These are phyloP conservation scores for Exophiala aquamarina DNA, from an alignment of 2,329 filamentous ascomycete genomes.

Conservation along the genomic window DNA sequence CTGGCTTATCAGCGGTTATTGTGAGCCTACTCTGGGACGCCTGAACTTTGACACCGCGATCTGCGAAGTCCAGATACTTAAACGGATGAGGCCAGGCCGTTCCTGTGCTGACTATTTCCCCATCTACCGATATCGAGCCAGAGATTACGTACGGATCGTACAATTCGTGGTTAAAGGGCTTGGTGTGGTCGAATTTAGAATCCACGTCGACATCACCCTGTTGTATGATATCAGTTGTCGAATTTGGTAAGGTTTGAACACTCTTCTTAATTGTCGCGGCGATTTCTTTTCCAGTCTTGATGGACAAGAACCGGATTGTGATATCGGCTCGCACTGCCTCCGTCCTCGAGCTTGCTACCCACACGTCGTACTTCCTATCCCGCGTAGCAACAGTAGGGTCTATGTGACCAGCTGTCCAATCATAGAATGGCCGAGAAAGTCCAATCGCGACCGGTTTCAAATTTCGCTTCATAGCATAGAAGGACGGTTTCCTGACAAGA, in stretches of 20 bases:
- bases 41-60: conserved; percentile 44
- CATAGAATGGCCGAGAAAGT: conserved; percentile 55
- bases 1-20: conserved; percentile 50
- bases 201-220: conserved; percentile 29
- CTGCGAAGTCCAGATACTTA: conserved; percentile 56
- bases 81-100: conserved; percentile 61
- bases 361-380: conserved; percentile 53
- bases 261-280: conserved; percentile 47
- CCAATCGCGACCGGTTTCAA: conserved; percentile 57
- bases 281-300: conserved; percentile 54
- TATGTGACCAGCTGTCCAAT: conserved; percentile 59
- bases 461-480: conserved; percentile 59
- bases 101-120: conserved; percentile 51
- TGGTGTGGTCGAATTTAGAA: background rate
- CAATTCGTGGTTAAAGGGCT: conserved; percentile 10
- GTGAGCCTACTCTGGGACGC: conserved; percentile 39
- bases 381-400: conserved; percentile 44
- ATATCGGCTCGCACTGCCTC: conserved; percentile 31
- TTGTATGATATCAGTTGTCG: conserved; percentile 53
- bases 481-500: conserved; percentile 59
- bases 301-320: conserved; percentile 50
- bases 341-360: conserved; percentile 50
- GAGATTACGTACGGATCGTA: conserved; percentile 54
- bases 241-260: conserved; percentile 50
- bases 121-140: conserved; percentile 52